Percentiles rank a stretch among this genome's conserved stretches.
These are phyloP conservation scores for Metschnikowia aberdeeniae DNA, from an alignment of 805 yeast genomes.

Conservation along the genomic window DNA sequence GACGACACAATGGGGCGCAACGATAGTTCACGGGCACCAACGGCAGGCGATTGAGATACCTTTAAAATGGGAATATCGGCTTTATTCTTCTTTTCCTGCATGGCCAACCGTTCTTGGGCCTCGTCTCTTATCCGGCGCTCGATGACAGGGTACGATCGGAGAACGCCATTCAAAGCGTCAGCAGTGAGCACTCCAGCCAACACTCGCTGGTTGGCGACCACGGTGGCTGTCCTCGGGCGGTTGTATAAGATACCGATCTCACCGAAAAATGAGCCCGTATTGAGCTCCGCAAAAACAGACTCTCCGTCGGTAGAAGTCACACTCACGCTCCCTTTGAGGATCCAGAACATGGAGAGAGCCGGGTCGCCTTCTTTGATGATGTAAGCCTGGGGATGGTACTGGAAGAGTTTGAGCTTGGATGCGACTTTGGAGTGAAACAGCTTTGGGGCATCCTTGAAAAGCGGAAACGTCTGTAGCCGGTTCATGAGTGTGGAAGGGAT, in stretches of 20 bases:
- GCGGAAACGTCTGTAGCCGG: constrained; percentile 53
- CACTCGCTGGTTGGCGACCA: constrained; percentile 64
- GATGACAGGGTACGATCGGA: constrained; percentile 59
- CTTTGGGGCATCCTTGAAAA: constrained; percentile 64
- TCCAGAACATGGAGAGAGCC: constrained; percentile 77
- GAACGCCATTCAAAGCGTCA: constrained; percentile 54
- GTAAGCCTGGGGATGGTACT: constrained; percentile 63
- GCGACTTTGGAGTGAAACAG: constrained; percentile 59
- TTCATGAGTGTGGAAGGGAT: constrained; percentile 53
- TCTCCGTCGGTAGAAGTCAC: constrained; percentile 78
- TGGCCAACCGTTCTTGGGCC: constrained; percentile 71
- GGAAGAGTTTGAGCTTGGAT: constrained; percentile 53
- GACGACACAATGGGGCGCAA: constrained; percentile 18
- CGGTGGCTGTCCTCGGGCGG: constrained; percentile 77
- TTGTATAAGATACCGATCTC: constrained; percentile 75
- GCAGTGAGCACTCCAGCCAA: constrained; percentile 65
- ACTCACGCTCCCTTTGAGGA: constrained; percentile 69
- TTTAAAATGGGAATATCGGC: constrained; percentile 34
- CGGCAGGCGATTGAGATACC: constrained; percentile 13
- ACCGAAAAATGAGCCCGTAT: constrained; percentile 70
- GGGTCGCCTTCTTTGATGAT: constrained; percentile 70
- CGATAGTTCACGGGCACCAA: constrained; percentile 8
- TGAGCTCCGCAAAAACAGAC: constrained; percentile 64
- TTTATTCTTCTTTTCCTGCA: constrained; percentile 59
- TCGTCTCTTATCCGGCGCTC: constrained; percentile 72